Evolutionary conservation across 495 filamentous ascomycete species (phyloP), one percentile per base, ranked within the genome.

Genomic region (Penicillium ucsense): DNA sequence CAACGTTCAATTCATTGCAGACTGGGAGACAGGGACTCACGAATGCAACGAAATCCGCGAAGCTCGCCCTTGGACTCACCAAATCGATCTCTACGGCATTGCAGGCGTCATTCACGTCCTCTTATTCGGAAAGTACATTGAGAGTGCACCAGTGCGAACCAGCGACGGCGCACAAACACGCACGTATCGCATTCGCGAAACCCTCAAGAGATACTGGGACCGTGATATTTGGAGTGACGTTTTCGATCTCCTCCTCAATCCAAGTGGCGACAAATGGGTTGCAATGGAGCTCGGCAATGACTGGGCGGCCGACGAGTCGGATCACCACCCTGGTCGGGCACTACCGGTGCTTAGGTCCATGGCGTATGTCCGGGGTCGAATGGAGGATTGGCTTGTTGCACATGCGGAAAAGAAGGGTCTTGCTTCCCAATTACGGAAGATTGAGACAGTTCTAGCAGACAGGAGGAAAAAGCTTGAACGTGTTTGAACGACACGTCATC

Each of bases 41-140:
- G 92, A 98, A 60, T 97, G 92, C 64, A 83, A 85, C 35, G 92
- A 98, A 73, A 94, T 97, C 75, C 82, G 89, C 36, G 90, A 96
- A 68, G 74, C 84, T 53, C 75, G 90, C 8, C 86, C 88, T 3
- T 98, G 92, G 92, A 97, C 90, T 1, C 94, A 86, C 65, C 92
- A 98, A 60, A 83, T 94, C 48, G 92, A 98, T 64, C 89, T 97
- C 46, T 87, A 91, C 65, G 92, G 92, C 31, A 71, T 95, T 0
- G 92, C 92, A 0, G 88, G 87, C 5, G 85, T 85, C 9, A 67
- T 96, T 9, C 89, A 97, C 59, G 79, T 77, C 32, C 72, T 98
- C 58, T 75, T 98, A 1, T 97, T 95, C 61, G 92, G 92, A 5
- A 86, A 86, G 57, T 95, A 96, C 68, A 88, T 98, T 51, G 88